These are phyloP conservation scores for Phytophthora europaea DNA, from an alignment of 352 stramenopile genomes.

Conservation along the genomic window DNA sequence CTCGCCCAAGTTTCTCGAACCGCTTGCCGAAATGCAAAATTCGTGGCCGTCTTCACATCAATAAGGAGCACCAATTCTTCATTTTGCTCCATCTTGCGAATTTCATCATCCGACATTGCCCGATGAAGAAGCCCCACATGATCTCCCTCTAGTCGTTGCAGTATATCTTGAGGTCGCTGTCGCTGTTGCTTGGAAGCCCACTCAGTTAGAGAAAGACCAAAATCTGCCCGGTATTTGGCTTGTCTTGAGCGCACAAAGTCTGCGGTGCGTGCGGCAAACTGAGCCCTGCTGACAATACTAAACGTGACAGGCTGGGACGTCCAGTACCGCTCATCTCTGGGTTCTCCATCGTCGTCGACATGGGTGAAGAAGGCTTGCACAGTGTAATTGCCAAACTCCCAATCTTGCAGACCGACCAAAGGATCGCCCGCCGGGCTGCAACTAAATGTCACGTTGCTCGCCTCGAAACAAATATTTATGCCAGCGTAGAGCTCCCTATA, in stretches of 20 bases:
- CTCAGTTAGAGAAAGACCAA: background rate
- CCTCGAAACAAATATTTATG: conserved; percentile 10
- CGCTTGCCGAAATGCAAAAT: conserved; percentile 37
- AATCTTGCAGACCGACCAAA: background rate
- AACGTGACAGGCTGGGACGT: background rate
- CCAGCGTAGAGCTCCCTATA: background rate
- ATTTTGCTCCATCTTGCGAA: background rate
- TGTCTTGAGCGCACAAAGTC: background rate
- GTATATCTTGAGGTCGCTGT: background rate
- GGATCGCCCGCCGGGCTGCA: background rate
- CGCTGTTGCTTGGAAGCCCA: background rate
- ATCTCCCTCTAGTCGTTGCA: background rate
- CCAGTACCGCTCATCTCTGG: background rate
- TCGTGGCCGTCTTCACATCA: conserved; percentile 33
- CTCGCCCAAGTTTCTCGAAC: conserved; percentile 48
- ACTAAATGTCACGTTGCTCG: background rate
- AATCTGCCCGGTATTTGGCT: background rate
- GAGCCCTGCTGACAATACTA: background rate
- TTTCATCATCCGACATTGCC: background rate
- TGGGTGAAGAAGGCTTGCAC: background rate
- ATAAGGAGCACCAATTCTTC: conserved; percentile 33
- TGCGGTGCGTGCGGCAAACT: background rate
- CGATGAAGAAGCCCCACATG: background rate
- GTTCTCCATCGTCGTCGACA: background rate
- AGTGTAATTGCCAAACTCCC: conserved; percentile 30